Conservation (phyloP, 2,329 filamentous ascomycete species). For the Aspergillus pseudonomiae region DNA sequence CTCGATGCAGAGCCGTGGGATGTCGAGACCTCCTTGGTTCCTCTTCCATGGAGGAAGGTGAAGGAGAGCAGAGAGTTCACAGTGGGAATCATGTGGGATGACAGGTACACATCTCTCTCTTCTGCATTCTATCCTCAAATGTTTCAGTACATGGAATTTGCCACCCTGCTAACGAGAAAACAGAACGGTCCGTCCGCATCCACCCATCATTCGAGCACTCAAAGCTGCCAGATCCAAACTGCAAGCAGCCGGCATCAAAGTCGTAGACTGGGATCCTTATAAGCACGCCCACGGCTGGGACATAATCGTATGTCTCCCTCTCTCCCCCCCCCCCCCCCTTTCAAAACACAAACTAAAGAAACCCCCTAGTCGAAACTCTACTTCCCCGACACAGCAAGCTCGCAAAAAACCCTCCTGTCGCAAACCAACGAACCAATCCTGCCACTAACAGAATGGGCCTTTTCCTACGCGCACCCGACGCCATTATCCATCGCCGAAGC, state of each 20-base stretch:
- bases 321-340: too few relatives aligned
- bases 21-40: constrained; percentile 43
- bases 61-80: constrained; percentile 29
- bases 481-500: constrained; percentile 32
- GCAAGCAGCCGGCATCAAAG: constrained; percentile 50
- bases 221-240: constrained; percentile 28
- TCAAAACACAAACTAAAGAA: constrained; percentile 20
- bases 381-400: constrained; percentile 50
- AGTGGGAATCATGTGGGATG: constrained; percentile 66
- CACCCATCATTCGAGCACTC: constrained; percentile 58
- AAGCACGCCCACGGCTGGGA: constrained; percentile 38
- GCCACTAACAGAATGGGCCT: constrained; percentile 47
- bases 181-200: constrained; percentile 64
- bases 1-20: constrained; percentile 48
- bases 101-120: constrained; percentile 45
- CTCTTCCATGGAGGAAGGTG: constrained; percentile 45
- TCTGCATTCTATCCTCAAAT: too few relatives aligned
- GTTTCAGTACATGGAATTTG: too few relatives aligned
- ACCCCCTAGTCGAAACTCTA: constrained; percentile 46
- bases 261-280: constrained; percentile 41
- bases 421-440: constrained; percentile 50
- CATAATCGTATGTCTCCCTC: constrained; percentile 32
- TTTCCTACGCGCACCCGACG: constrained; percentile 25
- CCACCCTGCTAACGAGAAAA: neutral
- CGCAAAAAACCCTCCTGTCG: constrained; percentile 36